These are phyloP conservation scores for Tetrahymena borealis DNA, from an alignment of 73 alveolate species.

Conservation along the genomic window DNA sequence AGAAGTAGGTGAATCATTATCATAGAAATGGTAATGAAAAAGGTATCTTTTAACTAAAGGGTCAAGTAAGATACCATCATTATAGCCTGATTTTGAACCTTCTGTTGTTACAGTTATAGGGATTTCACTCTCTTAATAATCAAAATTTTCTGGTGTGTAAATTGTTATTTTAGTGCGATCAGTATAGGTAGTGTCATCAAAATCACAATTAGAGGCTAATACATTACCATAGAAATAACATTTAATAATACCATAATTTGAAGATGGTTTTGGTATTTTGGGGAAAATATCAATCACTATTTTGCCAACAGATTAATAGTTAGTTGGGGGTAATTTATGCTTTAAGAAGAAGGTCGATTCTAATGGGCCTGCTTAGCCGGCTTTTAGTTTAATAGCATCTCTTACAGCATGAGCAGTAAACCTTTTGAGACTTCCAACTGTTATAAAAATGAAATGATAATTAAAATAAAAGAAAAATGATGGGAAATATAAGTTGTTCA, in stretches of 20 bases:
- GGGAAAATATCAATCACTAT: not conserved
- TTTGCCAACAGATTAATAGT: not conserved
- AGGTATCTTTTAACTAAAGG: not conserved
- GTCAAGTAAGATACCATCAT: not conserved
- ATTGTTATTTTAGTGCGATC: not conserved
- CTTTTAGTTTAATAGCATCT: not conserved
- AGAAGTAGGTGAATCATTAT: not conserved
- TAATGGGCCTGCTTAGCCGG: not conserved
- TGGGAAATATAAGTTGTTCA: not conserved
- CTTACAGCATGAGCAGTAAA: not conserved
- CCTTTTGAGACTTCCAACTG: not conserved
- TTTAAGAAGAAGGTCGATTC: not conserved
- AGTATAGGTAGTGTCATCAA: not conserved
- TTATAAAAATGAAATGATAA: not conserved
- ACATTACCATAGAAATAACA: not conserved
- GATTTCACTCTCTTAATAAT: not conserved
- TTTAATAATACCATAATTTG: not conserved
- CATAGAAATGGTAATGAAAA: not conserved
- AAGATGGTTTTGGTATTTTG: not conserved
- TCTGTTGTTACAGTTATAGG: not conserved
- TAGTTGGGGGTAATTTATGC: not conserved
- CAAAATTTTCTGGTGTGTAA: not conserved
- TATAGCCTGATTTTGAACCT: not conserved
- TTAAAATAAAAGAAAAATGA: not conserved
- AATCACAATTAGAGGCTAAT: not conserved